phyloP scores from a whole-genome alignment of 2,329 filamentous ascomycete species.

The Aspergillus costaricaensis region DNA sequence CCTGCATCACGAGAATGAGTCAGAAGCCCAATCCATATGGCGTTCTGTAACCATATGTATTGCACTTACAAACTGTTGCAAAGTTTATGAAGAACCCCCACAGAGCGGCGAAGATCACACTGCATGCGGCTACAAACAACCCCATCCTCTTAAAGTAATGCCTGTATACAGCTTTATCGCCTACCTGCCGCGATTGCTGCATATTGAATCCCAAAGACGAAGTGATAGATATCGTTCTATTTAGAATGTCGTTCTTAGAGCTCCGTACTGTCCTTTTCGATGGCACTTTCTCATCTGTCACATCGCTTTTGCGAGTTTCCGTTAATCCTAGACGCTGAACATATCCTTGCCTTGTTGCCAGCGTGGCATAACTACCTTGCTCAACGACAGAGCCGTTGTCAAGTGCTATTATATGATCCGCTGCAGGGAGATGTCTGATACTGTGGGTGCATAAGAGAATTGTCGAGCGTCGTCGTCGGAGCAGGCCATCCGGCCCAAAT shows the following conservation, averaged over 20 bases:
- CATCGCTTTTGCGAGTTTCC: background rate
- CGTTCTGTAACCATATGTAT: too few species aligned
- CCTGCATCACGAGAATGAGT: background rate
- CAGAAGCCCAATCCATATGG: background rate
- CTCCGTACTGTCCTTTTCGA: too few species aligned
- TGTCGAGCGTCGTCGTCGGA: background rate
- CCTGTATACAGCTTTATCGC: constrained; percentile 30
- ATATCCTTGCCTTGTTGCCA: constrained; percentile 5
- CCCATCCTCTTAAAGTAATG: constrained; percentile 28
- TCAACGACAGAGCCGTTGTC: background rate
- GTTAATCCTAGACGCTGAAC: constrained; percentile 7
- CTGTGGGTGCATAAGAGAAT: background rate
- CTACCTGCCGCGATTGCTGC: constrained; percentile 39
- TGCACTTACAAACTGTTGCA: constrained; percentile 19
- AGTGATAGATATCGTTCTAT: background rate
- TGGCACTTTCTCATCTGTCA: background rate
- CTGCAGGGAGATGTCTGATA: background rate
- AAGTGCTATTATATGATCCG: background rate
- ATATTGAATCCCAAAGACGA: background rate
- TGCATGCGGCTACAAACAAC: constrained; percentile 14
- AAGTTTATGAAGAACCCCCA: constrained; percentile 30
- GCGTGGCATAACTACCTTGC: constrained; percentile 4
- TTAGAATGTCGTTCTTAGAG: constrained; percentile 12
- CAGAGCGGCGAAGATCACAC: constrained; percentile 22
- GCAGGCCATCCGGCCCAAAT: background rate